Percentiles rank a stretch among this genome's conserved stretches.
Evolutionary conservation across 805 yeast species (phyloP).

Genomic region (Kodamaea fukazawae): DNA sequence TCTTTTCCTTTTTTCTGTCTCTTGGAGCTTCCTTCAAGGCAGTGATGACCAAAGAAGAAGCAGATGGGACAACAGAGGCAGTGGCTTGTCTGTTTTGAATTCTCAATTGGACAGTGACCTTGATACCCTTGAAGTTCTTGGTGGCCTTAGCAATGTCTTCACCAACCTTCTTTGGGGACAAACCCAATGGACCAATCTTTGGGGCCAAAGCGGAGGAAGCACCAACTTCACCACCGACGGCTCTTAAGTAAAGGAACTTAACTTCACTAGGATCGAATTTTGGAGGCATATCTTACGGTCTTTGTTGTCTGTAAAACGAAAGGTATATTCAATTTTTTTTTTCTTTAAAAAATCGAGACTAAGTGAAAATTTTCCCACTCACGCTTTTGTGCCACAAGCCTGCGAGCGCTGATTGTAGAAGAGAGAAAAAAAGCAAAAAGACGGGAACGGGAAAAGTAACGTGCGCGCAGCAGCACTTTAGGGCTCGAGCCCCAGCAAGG

Average conservation of each 20-base stretch:
- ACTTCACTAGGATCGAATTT: constrained; percentile 99
- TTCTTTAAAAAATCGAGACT: neutral
- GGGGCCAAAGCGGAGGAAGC: constrained; percentile 99
- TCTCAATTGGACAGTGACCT: constrained; percentile 97
- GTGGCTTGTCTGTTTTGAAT: constrained; percentile 99
- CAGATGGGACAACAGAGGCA: constrained; percentile 98
- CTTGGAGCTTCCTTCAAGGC: constrained; percentile 99
- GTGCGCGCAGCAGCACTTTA: too few species aligned
- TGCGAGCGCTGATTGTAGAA: too few species aligned
- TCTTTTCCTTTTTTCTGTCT: constrained; percentile 99
- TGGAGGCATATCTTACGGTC: constrained; percentile 73
- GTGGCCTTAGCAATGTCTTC: constrained; percentile 99
- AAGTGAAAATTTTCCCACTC: constrained; percentile 5
- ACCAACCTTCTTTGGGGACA: constrained; percentile 99
- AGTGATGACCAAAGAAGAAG: constrained; percentile 97
- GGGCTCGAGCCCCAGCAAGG: too few species aligned
- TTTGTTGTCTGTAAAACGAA: constrained; percentile 11
- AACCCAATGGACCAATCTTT: constrained; percentile 99
- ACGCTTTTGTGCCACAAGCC: neutral
- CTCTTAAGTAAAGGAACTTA: constrained; percentile 97
- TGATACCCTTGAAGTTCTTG: constrained; percentile 97
- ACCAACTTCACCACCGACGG: constrained; percentile 99
- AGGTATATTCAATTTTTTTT: constrained; percentile 4
- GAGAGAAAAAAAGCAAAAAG: too few species aligned
- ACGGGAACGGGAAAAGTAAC: too few species aligned